These are phyloP conservation scores for Aspergillus sergii DNA, from an alignment of 2,329 filamentous ascomycete species.

Conservation along the genomic window DNA sequence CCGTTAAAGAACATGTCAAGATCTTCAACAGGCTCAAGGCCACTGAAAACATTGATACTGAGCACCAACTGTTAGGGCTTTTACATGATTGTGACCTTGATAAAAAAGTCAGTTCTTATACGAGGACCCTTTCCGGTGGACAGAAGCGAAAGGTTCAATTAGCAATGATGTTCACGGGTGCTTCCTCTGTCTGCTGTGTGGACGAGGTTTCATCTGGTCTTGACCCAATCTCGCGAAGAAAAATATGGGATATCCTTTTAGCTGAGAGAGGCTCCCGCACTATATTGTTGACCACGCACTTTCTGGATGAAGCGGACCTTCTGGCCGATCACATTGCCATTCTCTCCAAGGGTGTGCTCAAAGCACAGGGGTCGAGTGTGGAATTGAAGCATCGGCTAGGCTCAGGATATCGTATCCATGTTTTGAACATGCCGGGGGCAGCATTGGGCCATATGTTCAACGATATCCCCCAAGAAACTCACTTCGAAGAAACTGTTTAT, in stretches of 20 bases:
- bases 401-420: conserved; percentile 80
- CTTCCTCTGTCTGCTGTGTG: conserved; percentile 83
- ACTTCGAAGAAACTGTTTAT: conserved; percentile 74
- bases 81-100: conserved; percentile 73
- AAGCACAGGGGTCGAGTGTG: conserved; percentile 81
- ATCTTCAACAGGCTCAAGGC: conserved; percentile 86
- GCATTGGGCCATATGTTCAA: conserved; percentile 53
- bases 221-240: conserved; percentile 81
- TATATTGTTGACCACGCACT: conserved; percentile 88
- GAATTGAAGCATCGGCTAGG: conserved; percentile 81
- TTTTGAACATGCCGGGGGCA: conserved; percentile 60
- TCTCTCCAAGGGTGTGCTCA: conserved; percentile 79
- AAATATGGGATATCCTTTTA: conserved; percentile 92
- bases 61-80: conserved; percentile 63
- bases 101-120: conserved; percentile 70
- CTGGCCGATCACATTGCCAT: conserved; percentile 88
- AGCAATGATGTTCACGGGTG: conserved; percentile 93
- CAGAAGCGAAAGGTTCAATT: conserved; percentile 92
- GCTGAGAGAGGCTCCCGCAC: conserved; percentile 80
- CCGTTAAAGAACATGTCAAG: conserved; percentile 78
- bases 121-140: conserved; percentile 81
- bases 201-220: conserved; percentile 90
- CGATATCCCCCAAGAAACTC: conserved; percentile 59
- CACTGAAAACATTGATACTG: conserved; percentile 56
- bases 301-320: conserved; percentile 89